Base-by-base conservation (phyloP, 306 rosid species). In the Dalbergia cochinchinensis region DNA sequence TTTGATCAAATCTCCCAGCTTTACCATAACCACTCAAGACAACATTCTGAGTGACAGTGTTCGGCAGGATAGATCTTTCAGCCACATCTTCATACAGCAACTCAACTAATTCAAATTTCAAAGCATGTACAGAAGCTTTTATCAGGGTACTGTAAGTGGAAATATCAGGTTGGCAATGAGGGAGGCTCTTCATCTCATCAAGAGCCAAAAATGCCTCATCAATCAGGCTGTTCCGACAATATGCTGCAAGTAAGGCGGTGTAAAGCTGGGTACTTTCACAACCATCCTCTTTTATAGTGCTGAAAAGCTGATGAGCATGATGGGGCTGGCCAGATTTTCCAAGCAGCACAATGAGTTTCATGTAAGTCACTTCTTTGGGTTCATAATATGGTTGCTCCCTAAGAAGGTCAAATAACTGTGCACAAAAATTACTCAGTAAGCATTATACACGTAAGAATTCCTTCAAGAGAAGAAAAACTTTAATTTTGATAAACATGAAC, bases 291-390 rank as follows among this genome's bases (percentile, higher is more conserved):
- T 89, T 42, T 98, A 96, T 93, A 58, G 86, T 79, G 18, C 85
- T 87, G 65, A 96, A 96, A 50, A 96, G 91, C 73, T 85, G 86
- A 53, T 51, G 90, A 7, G 98, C 96, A 2, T 89, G 91, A 8
- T 80, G 85, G 47, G 99, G 90, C 83, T 96, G 96, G 22, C 97
- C 91, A 0, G 90, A 89, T 76, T 57, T 90, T 74, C 99, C 99
- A 69, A 96, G 98, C 73, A 96, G 83, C 77, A 92, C 92, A 77
- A 96, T 79, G 67, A 96, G 96, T 71, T 89, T 96, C 92, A 96
- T 89, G 87, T 91, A 96, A 76, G 98, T 90, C 85, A 98, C 99
- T 83, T 96, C 98, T 87, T 86, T 96, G 37, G 98, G 99, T 73
- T 86, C 85, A 80, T 96, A 96, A 80, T 90, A 96, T 5, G 98